Conservation (phyloP, 1,284 basidiomycete species). For the Ustanciosporium gigantosporum region DNA sequence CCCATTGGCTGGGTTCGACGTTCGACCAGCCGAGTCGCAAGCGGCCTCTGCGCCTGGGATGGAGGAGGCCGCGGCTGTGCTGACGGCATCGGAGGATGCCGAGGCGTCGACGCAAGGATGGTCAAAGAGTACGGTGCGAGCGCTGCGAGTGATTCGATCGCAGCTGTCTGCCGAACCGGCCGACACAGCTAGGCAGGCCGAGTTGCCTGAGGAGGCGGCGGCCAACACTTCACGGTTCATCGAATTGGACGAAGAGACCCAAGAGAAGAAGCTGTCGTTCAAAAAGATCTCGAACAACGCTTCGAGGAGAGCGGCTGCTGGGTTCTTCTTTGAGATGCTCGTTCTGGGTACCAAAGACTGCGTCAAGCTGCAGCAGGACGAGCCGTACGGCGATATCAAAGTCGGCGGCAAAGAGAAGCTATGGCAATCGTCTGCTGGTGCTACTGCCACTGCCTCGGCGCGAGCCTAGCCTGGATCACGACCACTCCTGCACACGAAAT, state of each 20-base stretch:
- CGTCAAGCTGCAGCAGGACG: slow-evolving; percentile 74
- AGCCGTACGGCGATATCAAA: slow-evolving; percentile 79
- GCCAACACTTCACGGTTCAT: slow-evolving; percentile 42
- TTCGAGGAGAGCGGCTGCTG: slow-evolving; percentile 83
- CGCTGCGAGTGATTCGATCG: slow-evolving; percentile 76
- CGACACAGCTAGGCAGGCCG: slow-evolving; percentile 42
- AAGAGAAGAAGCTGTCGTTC: slow-evolving; percentile 71
- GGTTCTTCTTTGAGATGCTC: slow-evolving; percentile 96
- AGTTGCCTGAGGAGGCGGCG: slow-evolving; percentile 4
- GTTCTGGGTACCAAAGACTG: slow-evolving; percentile 90
- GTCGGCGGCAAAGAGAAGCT: slow-evolving; percentile 80
- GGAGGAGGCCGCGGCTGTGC: slow-evolving; percentile 64
- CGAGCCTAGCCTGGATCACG: too few species aligned
- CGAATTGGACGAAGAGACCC: slow-evolving; percentile 15
- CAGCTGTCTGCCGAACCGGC: slow-evolving; percentile 67
- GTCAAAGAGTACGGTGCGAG: slow-evolving; percentile 87
- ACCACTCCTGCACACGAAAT: too few species aligned
- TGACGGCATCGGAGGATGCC: slow-evolving; percentile 61
- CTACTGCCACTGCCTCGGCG: neutral
- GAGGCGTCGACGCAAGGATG: slow-evolving; percentile 67
- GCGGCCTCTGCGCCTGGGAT: slow-evolving; percentile 58
- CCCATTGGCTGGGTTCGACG: slow-evolving; percentile 81
- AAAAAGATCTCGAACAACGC: slow-evolving; percentile 76
- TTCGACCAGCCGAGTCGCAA: slow-evolving; percentile 64
- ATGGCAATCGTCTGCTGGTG: slow-evolving; percentile 43